Conservation (phyloP, 2,329 filamentous ascomycete genomes). For the Fusarium xyrophilum region DNA sequence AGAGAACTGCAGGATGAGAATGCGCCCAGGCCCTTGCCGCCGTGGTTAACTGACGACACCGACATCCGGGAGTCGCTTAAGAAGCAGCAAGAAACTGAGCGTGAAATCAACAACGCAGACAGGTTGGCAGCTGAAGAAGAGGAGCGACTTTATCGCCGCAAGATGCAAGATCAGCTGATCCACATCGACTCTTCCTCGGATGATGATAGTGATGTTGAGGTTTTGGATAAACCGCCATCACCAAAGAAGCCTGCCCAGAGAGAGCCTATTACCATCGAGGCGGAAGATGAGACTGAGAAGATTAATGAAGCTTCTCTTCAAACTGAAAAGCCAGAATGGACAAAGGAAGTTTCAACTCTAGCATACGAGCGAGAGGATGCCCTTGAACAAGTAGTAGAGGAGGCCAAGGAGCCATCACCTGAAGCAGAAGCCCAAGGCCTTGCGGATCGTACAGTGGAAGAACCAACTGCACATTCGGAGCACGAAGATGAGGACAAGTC, state of each 20-base stretch:
- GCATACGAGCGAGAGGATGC: not conserved
- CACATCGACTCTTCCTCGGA: slow-evolving; percentile 69
- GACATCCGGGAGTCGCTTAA: slow-evolving; percentile 71
- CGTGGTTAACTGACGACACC: slow-evolving; percentile 72
- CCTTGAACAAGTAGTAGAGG: not conserved
- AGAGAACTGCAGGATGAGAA: slow-evolving; percentile 53
- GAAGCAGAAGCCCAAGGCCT: not conserved
- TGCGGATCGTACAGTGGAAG: not conserved
- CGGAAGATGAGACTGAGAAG: not conserved
- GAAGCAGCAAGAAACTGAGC: slow-evolving; percentile 63
- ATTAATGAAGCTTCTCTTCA: not conserved
- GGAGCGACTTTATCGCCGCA: slow-evolving; percentile 53
- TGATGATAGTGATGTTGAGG: slow-evolving; percentile 63
- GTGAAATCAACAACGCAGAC: slow-evolving; percentile 70
- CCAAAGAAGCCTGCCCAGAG: slow-evolving; percentile 34
- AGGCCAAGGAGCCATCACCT: not conserved
- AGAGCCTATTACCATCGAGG: not conserved
- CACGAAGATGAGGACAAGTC: slow-evolving; percentile 30
- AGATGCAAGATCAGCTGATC: slow-evolving; percentile 60
- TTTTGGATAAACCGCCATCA: slow-evolving; percentile 58
- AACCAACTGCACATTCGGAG: not conserved
- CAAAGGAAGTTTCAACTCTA: not conserved
- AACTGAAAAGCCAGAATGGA: not conserved
- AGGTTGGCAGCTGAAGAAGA: slow-evolving; percentile 64
- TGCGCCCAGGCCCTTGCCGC: slow-evolving; percentile 69